phyloP scores from a whole-genome alignment of 805 yeast species.

The Starmerella potacharoeniae region DNA sequence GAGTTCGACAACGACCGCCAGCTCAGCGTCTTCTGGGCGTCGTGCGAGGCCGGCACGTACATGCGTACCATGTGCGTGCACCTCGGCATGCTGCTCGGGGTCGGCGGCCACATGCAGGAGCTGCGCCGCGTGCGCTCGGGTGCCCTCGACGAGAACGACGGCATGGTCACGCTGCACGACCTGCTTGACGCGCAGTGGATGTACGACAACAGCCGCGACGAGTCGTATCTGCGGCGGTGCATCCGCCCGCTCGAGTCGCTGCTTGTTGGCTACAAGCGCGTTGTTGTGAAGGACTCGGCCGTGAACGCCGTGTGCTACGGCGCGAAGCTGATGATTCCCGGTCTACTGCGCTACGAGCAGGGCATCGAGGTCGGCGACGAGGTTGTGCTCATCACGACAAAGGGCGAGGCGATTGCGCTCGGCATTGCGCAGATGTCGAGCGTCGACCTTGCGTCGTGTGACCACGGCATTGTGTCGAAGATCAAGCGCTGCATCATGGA shows the following conservation, averaged over 20 bases:
- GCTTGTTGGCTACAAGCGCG: slow-evolving; percentile 89
- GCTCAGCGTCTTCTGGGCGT: slow-evolving; percentile 97
- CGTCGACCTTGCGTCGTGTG: slow-evolving; percentile 90
- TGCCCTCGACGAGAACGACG: slow-evolving; percentile 81
- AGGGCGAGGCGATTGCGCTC: slow-evolving; percentile 98
- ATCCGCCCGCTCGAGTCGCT: slow-evolving; percentile 91
- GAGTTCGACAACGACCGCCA: slow-evolving; percentile 97
- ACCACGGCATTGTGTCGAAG: slow-evolving; percentile 97
- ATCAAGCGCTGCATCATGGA: slow-evolving; percentile 99
- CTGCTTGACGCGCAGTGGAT: slow-evolving; percentile 97
- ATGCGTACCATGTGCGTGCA: slow-evolving; percentile 99
- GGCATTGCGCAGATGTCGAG: slow-evolving; percentile 99
- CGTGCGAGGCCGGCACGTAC: slow-evolving; percentile 99
- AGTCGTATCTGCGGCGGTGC: slow-evolving; percentile 84
- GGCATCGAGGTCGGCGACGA: slow-evolving; percentile 96
- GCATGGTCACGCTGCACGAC: slow-evolving; percentile 91
- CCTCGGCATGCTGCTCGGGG: slow-evolving; percentile 94
- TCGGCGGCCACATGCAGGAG: slow-evolving; percentile 99
- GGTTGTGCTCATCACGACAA: slow-evolving; percentile 94
- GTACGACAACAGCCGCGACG: slow-evolving; percentile 94
- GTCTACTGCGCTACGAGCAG: slow-evolving; percentile 91
- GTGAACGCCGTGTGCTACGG: slow-evolving; percentile 98
- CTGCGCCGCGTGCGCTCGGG: slow-evolving; percentile 98
- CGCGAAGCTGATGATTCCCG: slow-evolving; percentile 98
- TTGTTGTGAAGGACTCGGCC: slow-evolving; percentile 89